Evolutionary conservation across 2,329 filamentous ascomycete genomes (phyloP).

Genomic region (Calonectria pseudoturangicola): DNA sequence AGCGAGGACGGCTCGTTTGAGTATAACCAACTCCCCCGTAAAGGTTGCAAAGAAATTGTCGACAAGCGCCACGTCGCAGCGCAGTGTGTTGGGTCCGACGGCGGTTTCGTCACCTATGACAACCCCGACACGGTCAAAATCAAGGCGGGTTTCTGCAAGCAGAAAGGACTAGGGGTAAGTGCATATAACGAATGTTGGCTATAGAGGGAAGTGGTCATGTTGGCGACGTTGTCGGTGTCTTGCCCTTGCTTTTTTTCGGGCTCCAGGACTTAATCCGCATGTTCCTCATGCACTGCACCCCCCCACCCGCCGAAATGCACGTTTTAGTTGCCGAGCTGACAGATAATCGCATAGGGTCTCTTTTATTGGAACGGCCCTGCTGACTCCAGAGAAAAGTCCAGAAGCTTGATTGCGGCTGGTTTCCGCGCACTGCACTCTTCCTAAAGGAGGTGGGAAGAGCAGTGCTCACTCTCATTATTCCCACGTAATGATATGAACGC

Average conservation of each 20-base stretch:
- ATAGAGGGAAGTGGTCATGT: conserved; percentile 29
- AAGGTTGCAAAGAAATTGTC: conserved; percentile 77
- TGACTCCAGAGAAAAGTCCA: conserved; percentile 76
- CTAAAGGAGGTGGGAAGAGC: conserved; percentile 43
- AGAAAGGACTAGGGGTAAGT: conserved; percentile 80
- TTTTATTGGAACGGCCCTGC: conserved; percentile 90
- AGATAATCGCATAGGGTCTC: conserved; percentile 71
- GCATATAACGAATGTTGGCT: conserved; percentile 31
- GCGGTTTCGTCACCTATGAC: conserved; percentile 88
- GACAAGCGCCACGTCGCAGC: conserved; percentile 82
- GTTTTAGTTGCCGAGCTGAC: conserved; percentile 43
- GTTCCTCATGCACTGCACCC: conserved; percentile 19
- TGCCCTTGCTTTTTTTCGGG: conserved; percentile 38
- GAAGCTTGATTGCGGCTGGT: conserved; percentile 75
- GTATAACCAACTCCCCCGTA: conserved; percentile 80
- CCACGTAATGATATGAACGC: conserved; percentile 37
- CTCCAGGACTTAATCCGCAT: conserved; percentile 41
- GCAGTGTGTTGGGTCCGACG: conserved; percentile 82
- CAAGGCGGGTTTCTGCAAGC: conserved; percentile 84
- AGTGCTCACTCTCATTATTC: conserved; percentile 29
- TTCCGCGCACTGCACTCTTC: conserved; percentile 73
- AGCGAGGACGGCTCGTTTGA: conserved; percentile 84
- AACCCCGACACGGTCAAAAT: conserved; percentile 84
- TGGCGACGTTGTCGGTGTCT: conserved; percentile 34
- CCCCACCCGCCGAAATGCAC: conserved; percentile 36